These are phyloP conservation scores for Furcasterigmium sp. DNA, from an alignment of 2,329 filamentous ascomycete genomes.

Conservation along the genomic window DNA sequence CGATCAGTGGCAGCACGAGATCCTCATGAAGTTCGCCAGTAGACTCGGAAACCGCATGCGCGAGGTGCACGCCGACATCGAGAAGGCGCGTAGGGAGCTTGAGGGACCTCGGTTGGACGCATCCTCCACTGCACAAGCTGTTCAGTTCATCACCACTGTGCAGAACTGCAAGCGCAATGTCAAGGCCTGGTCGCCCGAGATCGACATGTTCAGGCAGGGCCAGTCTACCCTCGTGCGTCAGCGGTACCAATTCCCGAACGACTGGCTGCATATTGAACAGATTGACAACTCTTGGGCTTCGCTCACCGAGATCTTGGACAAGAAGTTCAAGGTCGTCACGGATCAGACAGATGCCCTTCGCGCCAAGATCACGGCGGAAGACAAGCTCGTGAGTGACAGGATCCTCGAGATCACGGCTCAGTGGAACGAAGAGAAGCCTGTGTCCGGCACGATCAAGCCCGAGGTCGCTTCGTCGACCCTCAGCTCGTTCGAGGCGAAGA, in stretches of 20 bases:
- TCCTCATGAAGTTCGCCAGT: conserved; percentile 85
- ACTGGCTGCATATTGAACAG: conserved; percentile 95
- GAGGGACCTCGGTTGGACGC: conserved; percentile 90
- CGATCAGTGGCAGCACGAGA: conserved; percentile 98
- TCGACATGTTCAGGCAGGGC: conserved; percentile 92
- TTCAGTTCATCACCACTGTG: conserved; percentile 97
- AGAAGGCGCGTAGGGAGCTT: conserved; percentile 82
- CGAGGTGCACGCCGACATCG: conserved; percentile 87
- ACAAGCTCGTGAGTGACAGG: conserved; percentile 84
- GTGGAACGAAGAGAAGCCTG: conserved; percentile 96
- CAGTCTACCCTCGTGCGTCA: conserved; percentile 88
- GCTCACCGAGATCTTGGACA: conserved; percentile 82
- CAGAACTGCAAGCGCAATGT: conserved; percentile 94
- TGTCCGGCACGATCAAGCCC: conserved; percentile 88
- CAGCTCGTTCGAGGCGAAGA: conserved; percentile 74
- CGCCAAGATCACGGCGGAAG: conserved; percentile 91
- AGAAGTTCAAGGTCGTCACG: conserved; percentile 92
- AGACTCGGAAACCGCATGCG: conserved; percentile 87
- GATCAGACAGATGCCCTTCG: conserved; percentile 94
- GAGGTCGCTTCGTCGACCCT: conserved; percentile 82
- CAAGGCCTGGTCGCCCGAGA: conserved; percentile 89
- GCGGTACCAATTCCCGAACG: conserved; percentile 85
- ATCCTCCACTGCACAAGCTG: conserved; percentile 91
- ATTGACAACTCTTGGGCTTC: conserved; percentile 95
- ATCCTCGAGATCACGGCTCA: conserved; percentile 78